A percentile compares a stretch with the other conserved stretches of the same genome.
phyloP scores from a whole-genome alignment of 176 grass and related monocot species.

The Themeda triandra region DNA sequence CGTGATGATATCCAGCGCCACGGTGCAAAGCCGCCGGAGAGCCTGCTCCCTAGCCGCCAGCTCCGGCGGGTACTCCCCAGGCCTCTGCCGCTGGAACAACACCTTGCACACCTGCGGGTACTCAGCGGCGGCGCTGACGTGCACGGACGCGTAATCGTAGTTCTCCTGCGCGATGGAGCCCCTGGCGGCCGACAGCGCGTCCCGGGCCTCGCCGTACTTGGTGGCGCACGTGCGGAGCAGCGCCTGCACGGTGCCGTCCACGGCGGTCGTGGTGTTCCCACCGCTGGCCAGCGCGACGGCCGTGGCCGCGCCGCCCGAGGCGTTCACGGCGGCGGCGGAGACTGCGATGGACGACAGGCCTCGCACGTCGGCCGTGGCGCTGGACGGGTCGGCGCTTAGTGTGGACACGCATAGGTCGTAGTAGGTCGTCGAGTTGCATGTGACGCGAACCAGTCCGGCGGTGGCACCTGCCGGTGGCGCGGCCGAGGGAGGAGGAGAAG shows the following conservation, averaged over 20 bases:
- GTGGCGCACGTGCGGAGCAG: constrained; percentile 45
- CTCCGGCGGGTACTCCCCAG: constrained; percentile 52
- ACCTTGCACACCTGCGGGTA: constrained; percentile 68
- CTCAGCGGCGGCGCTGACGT: constrained; percentile 74
- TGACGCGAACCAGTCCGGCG: constrained; percentile 41
- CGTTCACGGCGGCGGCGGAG: constrained; percentile 50
- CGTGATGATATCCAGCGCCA: constrained; percentile 76
- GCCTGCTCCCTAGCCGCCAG: constrained; percentile 47
- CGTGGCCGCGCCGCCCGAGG: constrained; percentile 43
- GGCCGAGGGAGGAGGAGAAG: background rate
- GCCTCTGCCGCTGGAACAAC: constrained; percentile 57
- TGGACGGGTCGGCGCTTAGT: constrained; percentile 59
- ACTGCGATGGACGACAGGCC: constrained; percentile 72
- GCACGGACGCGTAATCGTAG: constrained; percentile 77
- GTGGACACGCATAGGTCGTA: constrained; percentile 72
- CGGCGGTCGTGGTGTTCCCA: background rate
- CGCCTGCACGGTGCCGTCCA: constrained; percentile 20
- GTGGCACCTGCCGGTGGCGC: background rate
- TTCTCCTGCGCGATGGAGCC: constrained; percentile 39
- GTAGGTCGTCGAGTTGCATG: constrained; percentile 76
- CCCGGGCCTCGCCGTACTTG: constrained; percentile 54
- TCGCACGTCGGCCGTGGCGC: constrained; percentile 54
- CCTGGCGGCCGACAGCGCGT: constrained; percentile 51
- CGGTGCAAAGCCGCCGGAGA: constrained; percentile 65
- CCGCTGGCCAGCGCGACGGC: constrained; percentile 29